Evolutionary conservation across 1,139 yeast genomes (phyloP).

Genomic region (Hemisphaericaspora xylofermentans): DNA sequence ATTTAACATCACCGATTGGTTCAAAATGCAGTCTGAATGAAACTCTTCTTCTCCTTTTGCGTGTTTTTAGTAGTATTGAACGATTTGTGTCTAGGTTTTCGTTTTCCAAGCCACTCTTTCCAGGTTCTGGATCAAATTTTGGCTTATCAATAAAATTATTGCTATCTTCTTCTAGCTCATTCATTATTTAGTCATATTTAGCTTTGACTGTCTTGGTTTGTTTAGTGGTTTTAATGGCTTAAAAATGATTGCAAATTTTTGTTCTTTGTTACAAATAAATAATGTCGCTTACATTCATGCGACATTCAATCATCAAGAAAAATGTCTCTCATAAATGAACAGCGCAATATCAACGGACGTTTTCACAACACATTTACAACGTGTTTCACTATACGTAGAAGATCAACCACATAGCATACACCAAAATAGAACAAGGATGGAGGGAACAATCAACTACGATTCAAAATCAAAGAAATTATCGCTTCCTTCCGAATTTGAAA

Average conservation of each 20-base stretch:
- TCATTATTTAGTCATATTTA: background rate
- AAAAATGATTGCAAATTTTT: background rate
- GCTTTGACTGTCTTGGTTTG: background rate
- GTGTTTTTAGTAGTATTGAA: background rate
- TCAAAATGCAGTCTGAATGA: background rate
- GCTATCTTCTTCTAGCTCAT: background rate
- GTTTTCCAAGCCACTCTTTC: background rate
- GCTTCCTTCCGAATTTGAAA: slow-evolving; percentile 24
- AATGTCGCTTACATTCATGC: background rate
- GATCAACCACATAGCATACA: too few species aligned
- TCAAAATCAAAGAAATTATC: slow-evolving; percentile 28
- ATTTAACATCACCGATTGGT: background rate
- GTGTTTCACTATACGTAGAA: too few species aligned
- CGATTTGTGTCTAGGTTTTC: background rate
- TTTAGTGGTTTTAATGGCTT: background rate
- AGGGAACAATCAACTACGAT: slow-evolving; percentile 20
- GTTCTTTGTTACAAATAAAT: background rate
- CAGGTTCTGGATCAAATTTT: background rate
- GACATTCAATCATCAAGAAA: background rate
- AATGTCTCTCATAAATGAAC: background rate
- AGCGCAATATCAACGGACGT: background rate
- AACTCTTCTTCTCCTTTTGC: background rate
- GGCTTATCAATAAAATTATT: background rate
- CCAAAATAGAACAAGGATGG: too few species aligned
- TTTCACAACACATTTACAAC: background rate